phyloP scores from a whole-genome alignment of 495 filamentous ascomycete genomes.

The Viridothelium virens region DNA sequence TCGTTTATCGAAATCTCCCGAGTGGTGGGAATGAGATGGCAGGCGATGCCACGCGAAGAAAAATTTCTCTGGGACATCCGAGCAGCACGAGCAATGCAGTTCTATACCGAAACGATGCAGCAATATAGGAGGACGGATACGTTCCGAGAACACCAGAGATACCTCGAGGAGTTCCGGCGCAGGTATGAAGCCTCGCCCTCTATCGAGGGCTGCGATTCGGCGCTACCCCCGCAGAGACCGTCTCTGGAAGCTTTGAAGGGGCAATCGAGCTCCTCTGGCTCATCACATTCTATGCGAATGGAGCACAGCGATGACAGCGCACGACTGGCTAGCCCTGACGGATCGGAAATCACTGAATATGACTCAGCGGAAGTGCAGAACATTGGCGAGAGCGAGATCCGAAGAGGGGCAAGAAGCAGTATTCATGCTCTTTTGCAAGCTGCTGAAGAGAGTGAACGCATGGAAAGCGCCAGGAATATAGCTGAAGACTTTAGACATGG shows the following conservation, averaged over 20 bases:
- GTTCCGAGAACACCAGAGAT: slow-evolving; percentile 6
- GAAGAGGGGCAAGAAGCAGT: neutral
- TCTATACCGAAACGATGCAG: neutral
- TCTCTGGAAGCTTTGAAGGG: neutral
- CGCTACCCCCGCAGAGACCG: neutral
- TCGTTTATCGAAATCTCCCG: slow-evolving; percentile 8
- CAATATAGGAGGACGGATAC: slow-evolving; percentile 2
- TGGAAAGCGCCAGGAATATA: neutral
- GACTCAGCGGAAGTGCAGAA: neutral
- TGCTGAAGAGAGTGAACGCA: neutral
- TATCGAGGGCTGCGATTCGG: too few species aligned
- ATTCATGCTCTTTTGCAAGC: slow-evolving; percentile 7
- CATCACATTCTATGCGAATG: neutral
- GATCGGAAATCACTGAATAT: neutral
- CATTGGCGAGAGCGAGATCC: too few species aligned
- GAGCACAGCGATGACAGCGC: neutral
- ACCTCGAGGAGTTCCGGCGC: slow-evolving; percentile 7
- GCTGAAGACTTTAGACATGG: neutral
- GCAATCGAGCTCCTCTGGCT: neutral
- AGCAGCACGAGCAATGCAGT: neutral
- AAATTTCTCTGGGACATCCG: slow-evolving; percentile 11
- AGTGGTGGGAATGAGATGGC: slow-evolving; percentile 9
- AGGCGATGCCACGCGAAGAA: slow-evolving; percentile 2
- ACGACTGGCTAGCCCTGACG: neutral
- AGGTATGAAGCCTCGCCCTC: neutral